Evolutionary conservation across 345 rosid genomes (phyloP).

Genomic region (Eucalyptus globulus): DNA sequence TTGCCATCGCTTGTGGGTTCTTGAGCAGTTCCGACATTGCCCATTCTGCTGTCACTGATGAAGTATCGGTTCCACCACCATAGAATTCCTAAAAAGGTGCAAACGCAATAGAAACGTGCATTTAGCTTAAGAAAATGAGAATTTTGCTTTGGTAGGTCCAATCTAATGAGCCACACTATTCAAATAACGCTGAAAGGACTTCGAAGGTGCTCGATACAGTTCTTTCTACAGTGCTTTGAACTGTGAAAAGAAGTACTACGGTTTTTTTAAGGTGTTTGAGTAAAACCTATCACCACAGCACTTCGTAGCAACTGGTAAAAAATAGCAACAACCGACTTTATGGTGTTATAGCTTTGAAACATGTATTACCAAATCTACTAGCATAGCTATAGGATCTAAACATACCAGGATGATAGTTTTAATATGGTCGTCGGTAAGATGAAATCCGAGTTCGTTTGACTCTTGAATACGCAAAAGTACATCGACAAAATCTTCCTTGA

Average conservation of each 20-base stretch:
- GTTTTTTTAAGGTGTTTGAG: background rate
- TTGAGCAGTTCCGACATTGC: slow-evolving; percentile 11
- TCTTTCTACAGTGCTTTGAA: background rate
- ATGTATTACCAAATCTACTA: background rate
- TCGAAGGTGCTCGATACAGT: background rate
- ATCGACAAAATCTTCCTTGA: background rate
- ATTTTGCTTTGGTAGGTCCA: background rate
- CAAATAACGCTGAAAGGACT: background rate
- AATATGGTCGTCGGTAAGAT: background rate
- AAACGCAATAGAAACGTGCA: background rate
- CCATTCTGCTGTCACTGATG: slow-evolving; percentile 1
- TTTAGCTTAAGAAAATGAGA: background rate
- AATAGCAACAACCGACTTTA: too few relatives aligned
- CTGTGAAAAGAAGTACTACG: background rate
- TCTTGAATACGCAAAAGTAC: background rate
- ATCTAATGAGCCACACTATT: background rate
- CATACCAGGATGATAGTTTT: background rate
- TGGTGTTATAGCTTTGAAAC: background rate
- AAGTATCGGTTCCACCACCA: slow-evolving; percentile 2
- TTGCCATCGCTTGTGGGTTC: slow-evolving; percentile 1
- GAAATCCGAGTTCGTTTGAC: background rate
- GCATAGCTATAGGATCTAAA: background rate
- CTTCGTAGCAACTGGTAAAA: background rate
- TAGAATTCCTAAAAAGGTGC: background rate
- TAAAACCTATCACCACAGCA: background rate